A percentile compares a stretch with the other conserved stretches of the same genome.
Evolutionary conservation across 352 stramenopile genomes (phyloP).

Genomic region (Pythium vanterpoolii): DNA sequence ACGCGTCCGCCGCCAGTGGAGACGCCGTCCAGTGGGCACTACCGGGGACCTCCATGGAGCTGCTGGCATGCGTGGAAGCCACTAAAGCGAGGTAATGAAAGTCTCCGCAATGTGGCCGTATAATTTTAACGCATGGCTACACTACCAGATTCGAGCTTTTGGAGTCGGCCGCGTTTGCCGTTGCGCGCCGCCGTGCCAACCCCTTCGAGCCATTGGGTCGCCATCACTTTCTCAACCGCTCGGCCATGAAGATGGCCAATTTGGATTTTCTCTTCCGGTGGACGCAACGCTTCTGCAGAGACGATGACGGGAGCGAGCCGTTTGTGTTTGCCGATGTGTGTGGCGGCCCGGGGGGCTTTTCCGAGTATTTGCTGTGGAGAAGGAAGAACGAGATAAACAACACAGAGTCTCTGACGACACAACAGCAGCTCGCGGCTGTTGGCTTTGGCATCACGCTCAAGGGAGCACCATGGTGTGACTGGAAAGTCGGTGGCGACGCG

Average conservation of each 20-base stretch:
- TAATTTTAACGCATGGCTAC: constrained; percentile 24
- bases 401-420: neutral
- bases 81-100: constrained; percentile 24
- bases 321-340: constrained; percentile 79
- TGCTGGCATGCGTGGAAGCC: neutral
- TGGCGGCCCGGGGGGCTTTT: constrained; percentile 76
- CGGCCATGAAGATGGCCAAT: constrained; percentile 79
- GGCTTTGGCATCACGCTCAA: constrained; percentile 73
- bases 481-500: constrained; percentile 21
- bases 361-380: constrained; percentile 73
- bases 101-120: neutral
- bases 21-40: neutral
- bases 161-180: constrained; percentile 31
- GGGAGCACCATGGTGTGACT: constrained; percentile 41
- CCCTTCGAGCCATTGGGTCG: constrained; percentile 54
- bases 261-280: constrained; percentile 63
- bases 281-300: constrained; percentile 18
- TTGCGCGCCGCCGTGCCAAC: constrained; percentile 46
- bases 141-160: constrained; percentile 37
- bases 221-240: constrained; percentile 71
- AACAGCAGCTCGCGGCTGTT: neutral
- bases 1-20: neutral
- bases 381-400: neutral
- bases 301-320: neutral
- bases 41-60: constrained; percentile 12